A percentile compares a stretch with the other conserved stretches of the same genome.
phyloP scores from a whole-genome alignment of 1,139 yeast species.

The Diutina siamensis region DNA sequence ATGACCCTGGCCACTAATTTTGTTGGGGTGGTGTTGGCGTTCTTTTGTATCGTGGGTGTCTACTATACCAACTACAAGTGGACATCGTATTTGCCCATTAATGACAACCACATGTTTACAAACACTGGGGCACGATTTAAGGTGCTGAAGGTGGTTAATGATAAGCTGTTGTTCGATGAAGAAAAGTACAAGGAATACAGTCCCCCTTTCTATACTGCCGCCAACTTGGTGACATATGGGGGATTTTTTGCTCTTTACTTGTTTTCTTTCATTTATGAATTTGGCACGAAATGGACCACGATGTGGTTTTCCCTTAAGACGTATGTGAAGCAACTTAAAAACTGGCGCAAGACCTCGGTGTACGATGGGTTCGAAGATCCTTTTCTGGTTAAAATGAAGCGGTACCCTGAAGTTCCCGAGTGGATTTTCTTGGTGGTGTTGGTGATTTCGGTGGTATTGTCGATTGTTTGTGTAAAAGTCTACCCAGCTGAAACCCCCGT shows the following conservation, averaged over 20 bases:
- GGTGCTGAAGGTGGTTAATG: constrained; percentile 29
- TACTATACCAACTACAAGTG: constrained; percentile 41
- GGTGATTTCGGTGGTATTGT: constrained; percentile 15
- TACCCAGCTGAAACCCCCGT: constrained; percentile 42
- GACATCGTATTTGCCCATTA: constrained; percentile 45
- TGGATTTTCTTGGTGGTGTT: constrained; percentile 14
- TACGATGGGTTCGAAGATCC: constrained; percentile 20
- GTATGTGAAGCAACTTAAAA: constrained; percentile 9
- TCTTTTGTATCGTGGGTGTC: constrained; percentile 29
- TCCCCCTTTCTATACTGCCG: constrained; percentile 52
- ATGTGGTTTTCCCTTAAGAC: constrained; percentile 9
- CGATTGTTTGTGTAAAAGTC: constrained; percentile 31
- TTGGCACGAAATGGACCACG: constrained; percentile 8
- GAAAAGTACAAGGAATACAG: constrained; percentile 33
- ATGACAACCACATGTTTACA: constrained; percentile 33
- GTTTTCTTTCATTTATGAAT: constrained; percentile 10
- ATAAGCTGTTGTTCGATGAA: constrained; percentile 25
- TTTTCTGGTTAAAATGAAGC: constrained; percentile 14
- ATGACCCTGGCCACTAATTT: constrained; percentile 24
- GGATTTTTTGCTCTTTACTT: constrained; percentile 5
- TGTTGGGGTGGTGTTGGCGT: constrained; percentile 32
- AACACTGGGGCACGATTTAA: constrained; percentile 35
- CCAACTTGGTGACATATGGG: constrained; percentile 14
- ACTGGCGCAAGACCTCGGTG: constrained; percentile 9
- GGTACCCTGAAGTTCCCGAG: constrained; percentile 16